Evolutionary conservation across 1,284 basidiomycete genomes (phyloP), one percentile per base, ranked within the genome.

Genomic region (Ceratobasidium sp.): DNA sequence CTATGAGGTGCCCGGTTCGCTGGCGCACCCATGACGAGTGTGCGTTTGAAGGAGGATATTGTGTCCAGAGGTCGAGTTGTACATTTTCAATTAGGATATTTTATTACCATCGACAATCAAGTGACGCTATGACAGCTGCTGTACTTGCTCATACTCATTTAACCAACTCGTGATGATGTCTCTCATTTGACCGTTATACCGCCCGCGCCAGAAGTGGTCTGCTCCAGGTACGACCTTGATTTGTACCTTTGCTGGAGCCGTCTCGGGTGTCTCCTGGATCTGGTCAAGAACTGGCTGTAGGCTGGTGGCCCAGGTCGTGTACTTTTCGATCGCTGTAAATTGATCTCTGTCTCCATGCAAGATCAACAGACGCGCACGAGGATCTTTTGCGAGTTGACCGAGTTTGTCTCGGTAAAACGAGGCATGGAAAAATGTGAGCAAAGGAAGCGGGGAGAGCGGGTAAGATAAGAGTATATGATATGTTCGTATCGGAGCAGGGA

Each of bases 401-500:
- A 93, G 80, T 16, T 83, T 83, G 1, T 77, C 76, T 26, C 83
- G 81, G 78, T 92, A 91, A 14, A 81, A 80, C 3, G 80, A 80
- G 0, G 87, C 82, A 59, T 83, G 83, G 82, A 94, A 93, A 59
- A 89, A 78, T 3, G 92, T 93, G 41, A 94, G 82, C 77, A 89
- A 85, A 3, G 76, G 77, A 48, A 90, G 83, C 12, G 89, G 88
- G 6, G 88, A 87, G 6, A 93, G 81, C 0, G 92, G 92, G 77
- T 94, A 94, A 0, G 91, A 93, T 26, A 94, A 79, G 45, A 94
- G 80, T 58, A 93, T 82, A 78, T 92, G 89, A 10, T 84, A 85
- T 0, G 87, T 89, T 75, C 81, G 82, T 61, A 90, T 78, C 18
- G 82, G 81, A 21, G 81, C 75, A 0, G 82, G 78, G 1, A 85